phyloP scores from a whole-genome alignment of 805 yeast genomes.

The Candida nitratophila region DNA sequence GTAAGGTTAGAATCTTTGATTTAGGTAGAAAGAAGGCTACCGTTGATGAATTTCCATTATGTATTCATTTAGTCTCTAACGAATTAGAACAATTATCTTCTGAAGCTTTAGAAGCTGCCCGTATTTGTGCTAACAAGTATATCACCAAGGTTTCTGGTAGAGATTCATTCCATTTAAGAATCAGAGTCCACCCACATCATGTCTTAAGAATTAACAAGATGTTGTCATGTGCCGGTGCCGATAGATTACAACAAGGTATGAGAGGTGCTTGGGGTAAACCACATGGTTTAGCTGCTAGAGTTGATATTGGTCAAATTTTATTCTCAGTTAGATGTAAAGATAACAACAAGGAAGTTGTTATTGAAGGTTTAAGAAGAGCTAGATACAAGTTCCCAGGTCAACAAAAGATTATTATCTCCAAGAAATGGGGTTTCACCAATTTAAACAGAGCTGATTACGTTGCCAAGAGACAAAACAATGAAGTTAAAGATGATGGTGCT shows the following conservation, averaged over 20 bases:
- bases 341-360: constrained; percentile 92
- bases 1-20: constrained; percentile 98
- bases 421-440: constrained; percentile 99
- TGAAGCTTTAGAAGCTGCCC: constrained; percentile 99
- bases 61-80: constrained; percentile 98
- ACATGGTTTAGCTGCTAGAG: constrained; percentile 99
- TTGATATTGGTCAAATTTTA: constrained; percentile 95
- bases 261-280: constrained; percentile 99
- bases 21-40: constrained; percentile 99
- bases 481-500: constrained; percentile 99
- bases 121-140: constrained; percentile 99
- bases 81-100: constrained; percentile 99
- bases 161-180: constrained; percentile 99
- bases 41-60: constrained; percentile 99
- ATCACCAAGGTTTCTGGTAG: constrained; percentile 96
- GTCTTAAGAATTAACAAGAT: constrained; percentile 99
- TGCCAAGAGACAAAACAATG: constrained; percentile 91
- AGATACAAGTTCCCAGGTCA: constrained; percentile 99
- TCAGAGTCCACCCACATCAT: constrained; percentile 99
- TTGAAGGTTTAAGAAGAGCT: constrained; percentile 99
- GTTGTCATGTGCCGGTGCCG: constrained; percentile 99
- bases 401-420: constrained; percentile 97
- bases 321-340: constrained; percentile 98
- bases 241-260: constrained; percentile 99
- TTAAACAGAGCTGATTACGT: constrained; percentile 97